phyloP scores from a whole-genome alignment of 2,329 filamentous ascomycete species.

The Amauroascus verrucosus region DNA sequence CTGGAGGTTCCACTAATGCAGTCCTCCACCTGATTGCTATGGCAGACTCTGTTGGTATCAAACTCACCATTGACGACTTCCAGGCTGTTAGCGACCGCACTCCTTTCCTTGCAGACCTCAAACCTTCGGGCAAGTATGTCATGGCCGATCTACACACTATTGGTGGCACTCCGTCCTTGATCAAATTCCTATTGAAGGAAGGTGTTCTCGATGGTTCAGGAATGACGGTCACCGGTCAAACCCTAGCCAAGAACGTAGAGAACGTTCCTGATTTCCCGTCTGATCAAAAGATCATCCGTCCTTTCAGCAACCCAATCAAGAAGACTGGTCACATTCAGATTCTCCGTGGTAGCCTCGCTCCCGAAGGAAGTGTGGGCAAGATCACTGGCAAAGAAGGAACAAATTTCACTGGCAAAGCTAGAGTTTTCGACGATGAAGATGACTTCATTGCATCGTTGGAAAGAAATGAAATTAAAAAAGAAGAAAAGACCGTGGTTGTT shows the following conservation, averaged over 20 bases:
- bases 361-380: conserved; percentile 61
- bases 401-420: conserved; percentile 57
- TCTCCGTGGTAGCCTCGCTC: conserved; percentile 57
- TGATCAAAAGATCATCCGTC: conserved; percentile 60
- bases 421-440: conserved; percentile 60
- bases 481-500: conserved; percentile 65
- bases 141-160: conserved; percentile 49
- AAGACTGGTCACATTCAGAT: conserved; percentile 63
- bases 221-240: conserved; percentile 52
- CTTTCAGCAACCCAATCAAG: conserved; percentile 60
- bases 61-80: conserved; percentile 78
- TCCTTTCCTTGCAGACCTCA: conserved; percentile 71
- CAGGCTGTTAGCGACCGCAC: conserved; percentile 68
- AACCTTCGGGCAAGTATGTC: conserved; percentile 60
- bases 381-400: conserved; percentile 68
- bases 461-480: conserved; percentile 58
- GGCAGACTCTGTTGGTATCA: conserved; percentile 68
- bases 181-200: conserved; percentile 50
- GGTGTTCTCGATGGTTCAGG: conserved; percentile 50
- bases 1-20: conserved; percentile 75
- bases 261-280: conserved; percentile 53
- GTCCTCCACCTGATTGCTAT: conserved; percentile 78
- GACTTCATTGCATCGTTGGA: conserved; percentile 59
- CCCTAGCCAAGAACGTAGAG: conserved; percentile 49
- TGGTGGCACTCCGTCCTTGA: conserved; percentile 48